phyloP scores from a whole-genome alignment of 1,284 basidiomycete species.

The Tilletia indica region DNA sequence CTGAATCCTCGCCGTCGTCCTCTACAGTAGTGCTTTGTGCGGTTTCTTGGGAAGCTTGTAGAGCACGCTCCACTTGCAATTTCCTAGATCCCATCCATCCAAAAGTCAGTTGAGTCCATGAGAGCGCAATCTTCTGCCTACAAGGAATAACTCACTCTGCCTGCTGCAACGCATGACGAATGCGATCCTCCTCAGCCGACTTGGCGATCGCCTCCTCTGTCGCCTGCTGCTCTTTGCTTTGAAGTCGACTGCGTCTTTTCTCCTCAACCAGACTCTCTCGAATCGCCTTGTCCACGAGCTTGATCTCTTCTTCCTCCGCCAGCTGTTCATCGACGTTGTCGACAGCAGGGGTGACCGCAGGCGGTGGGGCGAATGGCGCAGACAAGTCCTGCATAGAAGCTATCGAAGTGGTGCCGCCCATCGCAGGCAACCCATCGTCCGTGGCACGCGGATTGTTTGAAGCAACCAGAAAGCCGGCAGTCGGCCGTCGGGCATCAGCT shows the following conservation, averaged over 20 bases:
- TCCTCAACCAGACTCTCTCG: conserved; percentile 38
- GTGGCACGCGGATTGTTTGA: not conserved
- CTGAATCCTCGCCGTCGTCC: conserved; percentile 55
- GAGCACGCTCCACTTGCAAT: conserved; percentile 17
- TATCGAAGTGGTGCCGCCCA: no score
- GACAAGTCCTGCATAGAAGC: no score
- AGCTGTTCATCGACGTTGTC: conserved; percentile 21
- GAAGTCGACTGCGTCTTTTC: conserved; percentile 17
- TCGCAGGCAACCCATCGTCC: not conserved
- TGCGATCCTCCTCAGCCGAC: conserved; percentile 13
- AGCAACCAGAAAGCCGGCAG: conserved; percentile 2
- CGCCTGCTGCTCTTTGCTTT: conserved; percentile 10
- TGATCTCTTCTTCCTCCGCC: conserved; percentile 28
- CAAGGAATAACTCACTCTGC: conserved; percentile 14
- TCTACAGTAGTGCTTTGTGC: conserved; percentile 22
- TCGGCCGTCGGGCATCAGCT: not conserved
- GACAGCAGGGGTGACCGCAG: not conserved
- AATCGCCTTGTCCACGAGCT: conserved; percentile 33
- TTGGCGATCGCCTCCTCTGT: conserved; percentile 14
- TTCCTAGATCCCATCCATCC: not conserved
- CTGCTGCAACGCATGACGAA: not conserved
- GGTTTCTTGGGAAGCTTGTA: conserved; percentile 3
- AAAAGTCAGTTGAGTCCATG: not conserved
- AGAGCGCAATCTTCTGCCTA: not conserved
- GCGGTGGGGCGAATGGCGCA: no score